phyloP scores from a whole-genome alignment of 2,329 filamentous ascomycete genomes.

The Diplodia mutila region DNA sequence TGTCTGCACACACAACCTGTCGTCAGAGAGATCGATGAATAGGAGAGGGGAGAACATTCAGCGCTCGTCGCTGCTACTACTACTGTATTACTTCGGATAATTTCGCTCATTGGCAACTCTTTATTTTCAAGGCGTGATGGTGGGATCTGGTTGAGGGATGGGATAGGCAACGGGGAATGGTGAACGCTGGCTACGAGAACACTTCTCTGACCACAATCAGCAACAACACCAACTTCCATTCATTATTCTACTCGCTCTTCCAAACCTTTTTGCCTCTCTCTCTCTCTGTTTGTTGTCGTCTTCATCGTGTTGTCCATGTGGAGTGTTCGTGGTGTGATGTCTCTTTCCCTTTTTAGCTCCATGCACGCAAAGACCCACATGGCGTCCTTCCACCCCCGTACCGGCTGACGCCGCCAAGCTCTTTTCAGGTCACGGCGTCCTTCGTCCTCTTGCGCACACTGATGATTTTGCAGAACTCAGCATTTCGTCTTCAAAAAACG shows the following conservation, averaged over 20 bases:
- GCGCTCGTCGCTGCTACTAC: not conserved
- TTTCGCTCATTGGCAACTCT: conserved; percentile 8
- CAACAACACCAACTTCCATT: conserved; percentile 1
- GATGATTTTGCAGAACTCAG: not conserved
- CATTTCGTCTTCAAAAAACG: not conserved
- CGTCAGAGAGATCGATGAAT: not conserved
- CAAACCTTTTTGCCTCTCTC: not conserved
- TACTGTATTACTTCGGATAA: conserved; percentile 19
- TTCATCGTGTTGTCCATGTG: not conserved
- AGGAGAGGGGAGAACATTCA: not conserved
- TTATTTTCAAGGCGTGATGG: not conserved
- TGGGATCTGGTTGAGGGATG: not conserved
- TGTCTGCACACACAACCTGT: not conserved
- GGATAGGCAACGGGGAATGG: not conserved
- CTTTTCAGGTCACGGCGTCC: conserved; percentile 3
- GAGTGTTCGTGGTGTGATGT: conserved; percentile 25
- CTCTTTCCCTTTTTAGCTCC: conserved; percentile 12
- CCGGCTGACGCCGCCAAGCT: conserved; percentile 4
- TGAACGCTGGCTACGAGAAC: not conserved
- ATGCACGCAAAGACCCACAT: conserved; percentile 20
- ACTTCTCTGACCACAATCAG: conserved; percentile 1
- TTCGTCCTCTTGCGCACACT: not conserved
- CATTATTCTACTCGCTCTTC: not conserved
- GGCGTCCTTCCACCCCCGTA: not conserved
- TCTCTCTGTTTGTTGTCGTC: not conserved